A percentile compares a stretch with the other conserved stretches of the same genome.
Evolutionary conservation across 2,329 filamentous ascomycete genomes (phyloP).

Genomic region (Zymoseptoria ardabiliae): DNA sequence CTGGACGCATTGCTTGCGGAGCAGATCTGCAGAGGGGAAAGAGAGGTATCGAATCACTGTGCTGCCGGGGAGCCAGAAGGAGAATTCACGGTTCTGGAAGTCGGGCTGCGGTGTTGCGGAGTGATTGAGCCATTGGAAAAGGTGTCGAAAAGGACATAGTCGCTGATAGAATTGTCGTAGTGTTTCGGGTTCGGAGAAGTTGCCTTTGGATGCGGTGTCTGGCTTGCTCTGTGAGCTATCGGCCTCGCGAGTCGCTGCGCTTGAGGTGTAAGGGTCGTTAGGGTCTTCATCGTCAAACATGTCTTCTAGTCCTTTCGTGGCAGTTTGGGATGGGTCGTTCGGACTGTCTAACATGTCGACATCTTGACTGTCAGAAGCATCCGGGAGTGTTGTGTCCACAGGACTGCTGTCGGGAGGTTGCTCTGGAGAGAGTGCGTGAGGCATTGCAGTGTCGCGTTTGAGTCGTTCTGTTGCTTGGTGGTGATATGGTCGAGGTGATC

Average conservation of each 20-base stretch:
- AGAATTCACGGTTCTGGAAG: constrained; percentile 90
- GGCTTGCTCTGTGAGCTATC: constrained; percentile 32
- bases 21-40: constrained; percentile 59
- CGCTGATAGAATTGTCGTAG: constrained; percentile 94
- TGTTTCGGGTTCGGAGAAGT: constrained; percentile 64
- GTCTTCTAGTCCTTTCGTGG: constrained; percentile 41
- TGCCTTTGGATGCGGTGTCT: constrained; percentile 24
- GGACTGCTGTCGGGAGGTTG: constrained; percentile 18
- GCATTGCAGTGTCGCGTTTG: constrained; percentile 30
- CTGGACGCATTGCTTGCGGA: constrained; percentile 84
- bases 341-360: constrained; percentile 13
- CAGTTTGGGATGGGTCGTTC: constrained; percentile 3
- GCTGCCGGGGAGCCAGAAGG: constrained; percentile 88
- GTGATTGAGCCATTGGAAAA: constrained; percentile 98
- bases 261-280: constrained; percentile 50
- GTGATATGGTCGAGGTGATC: not conserved
- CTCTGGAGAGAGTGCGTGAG: constrained; percentile 37
- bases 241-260: constrained; percentile 41
- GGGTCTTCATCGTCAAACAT: constrained; percentile 54
- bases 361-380: constrained; percentile 18
- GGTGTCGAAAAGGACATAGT: constrained; percentile 84
- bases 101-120: constrained; percentile 77
- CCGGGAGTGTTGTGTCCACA: constrained; percentile 31
- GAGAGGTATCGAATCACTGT: constrained; percentile 89
- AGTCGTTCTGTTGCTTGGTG: not conserved